Conservation (phyloP, 306 rosid species). For the Vigna unguiculata region DNA sequence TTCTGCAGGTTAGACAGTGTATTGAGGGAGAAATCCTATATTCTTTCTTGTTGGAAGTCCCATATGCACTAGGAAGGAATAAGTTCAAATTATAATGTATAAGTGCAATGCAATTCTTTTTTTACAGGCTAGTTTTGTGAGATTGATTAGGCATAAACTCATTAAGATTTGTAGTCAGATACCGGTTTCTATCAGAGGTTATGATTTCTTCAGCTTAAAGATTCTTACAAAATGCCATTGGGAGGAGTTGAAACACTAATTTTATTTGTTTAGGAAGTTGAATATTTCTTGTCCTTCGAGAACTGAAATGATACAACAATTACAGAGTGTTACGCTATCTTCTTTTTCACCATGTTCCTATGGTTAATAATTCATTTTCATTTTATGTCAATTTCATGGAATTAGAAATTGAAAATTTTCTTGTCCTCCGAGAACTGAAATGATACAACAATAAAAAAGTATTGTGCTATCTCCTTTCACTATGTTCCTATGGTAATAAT, state of each 20-base stretch:
- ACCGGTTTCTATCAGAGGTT: not conserved
- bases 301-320: constrained; percentile 9
- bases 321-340: not conserved
- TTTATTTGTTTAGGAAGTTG: not conserved
- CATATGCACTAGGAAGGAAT: too few relatives aligned
- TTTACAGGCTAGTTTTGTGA: too few relatives aligned
- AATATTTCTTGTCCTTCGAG: constrained; percentile 7
- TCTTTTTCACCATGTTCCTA: not conserved
- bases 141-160: too few relatives aligned
- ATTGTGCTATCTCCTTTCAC: not conserved
- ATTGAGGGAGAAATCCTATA: too few relatives aligned
- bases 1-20: too few relatives aligned
- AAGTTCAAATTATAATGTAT: too few relatives aligned
- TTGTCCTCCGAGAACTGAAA: constrained; percentile 16
- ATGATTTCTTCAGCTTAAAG: constrained; percentile 34
- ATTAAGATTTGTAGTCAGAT: too few relatives aligned
- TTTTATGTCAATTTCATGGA: constrained; percentile 1
- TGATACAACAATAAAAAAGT: not conserved
- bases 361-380: constrained; percentile 17
- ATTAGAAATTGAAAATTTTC: not conserved
- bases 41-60: too few relatives aligned
- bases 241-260: not conserved
- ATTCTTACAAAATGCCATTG: constrained; percentile 14
- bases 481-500: not conserved
- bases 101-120: too few relatives aligned